Percentiles rank a stretch among this genome's conserved stretches.
Evolutionary conservation across 202 grass and related monocot genomes (phyloP).

Genomic region (Schoenoplectus triqueter): DNA sequence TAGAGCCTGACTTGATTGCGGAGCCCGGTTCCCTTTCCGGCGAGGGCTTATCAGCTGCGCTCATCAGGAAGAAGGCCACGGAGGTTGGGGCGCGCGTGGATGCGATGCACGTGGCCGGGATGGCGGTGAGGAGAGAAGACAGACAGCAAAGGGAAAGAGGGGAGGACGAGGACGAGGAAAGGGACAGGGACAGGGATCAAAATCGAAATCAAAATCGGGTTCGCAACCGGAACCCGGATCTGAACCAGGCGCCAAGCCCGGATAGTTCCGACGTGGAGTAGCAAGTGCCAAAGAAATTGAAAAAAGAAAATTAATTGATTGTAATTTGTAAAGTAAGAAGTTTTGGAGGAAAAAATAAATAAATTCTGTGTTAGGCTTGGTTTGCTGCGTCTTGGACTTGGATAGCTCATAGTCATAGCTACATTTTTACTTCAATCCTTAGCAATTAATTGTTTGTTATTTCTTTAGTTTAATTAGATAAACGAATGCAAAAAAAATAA

Average conservation of each 20-base stretch:
- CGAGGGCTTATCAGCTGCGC: conserved; percentile 58
- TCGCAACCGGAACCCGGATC: conserved; percentile 77
- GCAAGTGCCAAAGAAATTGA: background rate
- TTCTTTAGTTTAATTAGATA: no score
- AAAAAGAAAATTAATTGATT: background rate
- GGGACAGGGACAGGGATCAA: conserved; percentile 20
- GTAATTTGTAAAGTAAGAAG: background rate
- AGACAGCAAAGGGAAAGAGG: conserved; percentile 11
- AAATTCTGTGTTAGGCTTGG: conserved; percentile 31
- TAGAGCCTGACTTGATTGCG: conserved; percentile 39
- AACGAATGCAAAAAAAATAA: no score
- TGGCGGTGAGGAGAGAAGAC: conserved; percentile 24
- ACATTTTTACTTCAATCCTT: no score
- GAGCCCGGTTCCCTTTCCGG: background rate
- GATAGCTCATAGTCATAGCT: no score
- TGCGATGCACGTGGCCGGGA: conserved; percentile 54
- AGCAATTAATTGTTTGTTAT: no score
- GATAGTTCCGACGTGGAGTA: conserved; percentile 76
- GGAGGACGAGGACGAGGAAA: conserved; percentile 31
- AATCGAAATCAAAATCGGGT: conserved; percentile 28
- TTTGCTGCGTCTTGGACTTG: background rate
- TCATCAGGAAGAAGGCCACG: conserved; percentile 91
- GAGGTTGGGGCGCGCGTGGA: conserved; percentile 90
- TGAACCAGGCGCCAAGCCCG: conserved; percentile 72
- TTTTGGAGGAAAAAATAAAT: background rate